These are phyloP conservation scores for Rubus idaeus DNA, from an alignment of 306 rosid species.

Conservation along the genomic window DNA sequence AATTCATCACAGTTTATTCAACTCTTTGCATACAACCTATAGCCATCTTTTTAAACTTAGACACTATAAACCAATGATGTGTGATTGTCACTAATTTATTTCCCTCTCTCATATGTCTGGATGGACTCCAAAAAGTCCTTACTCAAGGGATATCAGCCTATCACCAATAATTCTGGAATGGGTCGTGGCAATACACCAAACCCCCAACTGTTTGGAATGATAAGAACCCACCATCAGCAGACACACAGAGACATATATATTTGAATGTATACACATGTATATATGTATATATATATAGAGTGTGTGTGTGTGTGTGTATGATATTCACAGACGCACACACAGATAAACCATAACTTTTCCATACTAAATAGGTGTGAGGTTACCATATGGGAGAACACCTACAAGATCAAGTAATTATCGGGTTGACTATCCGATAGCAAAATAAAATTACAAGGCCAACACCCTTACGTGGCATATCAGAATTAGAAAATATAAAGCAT, in stretches of 20 bases:
- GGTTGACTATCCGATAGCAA: not conserved
- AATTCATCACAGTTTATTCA: not conserved
- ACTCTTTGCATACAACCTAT: not conserved
- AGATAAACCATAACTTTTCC: not conserved
- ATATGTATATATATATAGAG: too few relatives aligned
- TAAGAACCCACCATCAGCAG: not conserved
- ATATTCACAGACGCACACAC: not conserved
- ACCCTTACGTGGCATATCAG: not conserved
- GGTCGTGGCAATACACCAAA: not conserved
- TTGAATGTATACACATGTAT: not conserved
- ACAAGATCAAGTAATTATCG: not conserved
- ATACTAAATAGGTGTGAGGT: not conserved
- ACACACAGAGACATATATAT: not conserved
- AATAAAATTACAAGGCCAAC: not conserved
- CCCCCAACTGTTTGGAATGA: not conserved
- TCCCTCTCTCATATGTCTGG: not conserved
- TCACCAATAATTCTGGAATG: not conserved
- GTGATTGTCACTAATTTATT: not conserved
- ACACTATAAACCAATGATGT: not conserved
- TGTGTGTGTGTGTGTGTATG: not conserved
- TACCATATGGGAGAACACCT: not conserved
- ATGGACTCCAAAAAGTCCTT: not conserved
- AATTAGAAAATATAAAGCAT: constrained; percentile 5
- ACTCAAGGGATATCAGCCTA: not conserved
- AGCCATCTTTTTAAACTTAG: not conserved